Percentiles rank a stretch among this genome's conserved stretches.
Conservation (phyloP, 2,329 filamentous ascomycete species). For the Phyllachora maydis region DNA sequence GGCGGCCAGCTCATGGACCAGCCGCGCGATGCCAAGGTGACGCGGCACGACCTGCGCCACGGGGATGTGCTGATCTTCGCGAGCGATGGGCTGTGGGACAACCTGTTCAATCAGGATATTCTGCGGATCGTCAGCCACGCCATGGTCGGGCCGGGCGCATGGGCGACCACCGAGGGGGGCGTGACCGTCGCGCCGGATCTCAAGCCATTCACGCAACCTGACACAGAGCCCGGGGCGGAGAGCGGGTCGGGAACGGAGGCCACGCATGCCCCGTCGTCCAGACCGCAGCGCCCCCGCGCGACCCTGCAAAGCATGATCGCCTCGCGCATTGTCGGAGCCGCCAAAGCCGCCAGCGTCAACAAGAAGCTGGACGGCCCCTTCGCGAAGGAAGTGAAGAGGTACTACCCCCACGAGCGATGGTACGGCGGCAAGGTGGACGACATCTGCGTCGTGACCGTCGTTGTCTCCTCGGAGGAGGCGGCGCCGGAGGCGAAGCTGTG, state of each 20-base stretch:
- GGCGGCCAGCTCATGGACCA: constrained; percentile 64
- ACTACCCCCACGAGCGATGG: constrained; percentile 73
- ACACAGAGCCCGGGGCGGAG: constrained; percentile 14
- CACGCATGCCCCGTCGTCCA: too few relatives aligned
- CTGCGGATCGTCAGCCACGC: constrained; percentile 56
- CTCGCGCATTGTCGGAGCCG: constrained; percentile 56
- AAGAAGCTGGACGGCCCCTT: constrained; percentile 75
- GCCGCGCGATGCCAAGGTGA: constrained; percentile 66
- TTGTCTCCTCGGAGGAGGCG: constrained; percentile 45
- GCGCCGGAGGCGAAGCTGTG: constrained; percentile 10
- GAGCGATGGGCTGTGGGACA: constrained; percentile 92
- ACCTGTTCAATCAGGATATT: constrained; percentile 78
- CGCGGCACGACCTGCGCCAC: constrained; percentile 57
- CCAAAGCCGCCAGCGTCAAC: constrained; percentile 71
- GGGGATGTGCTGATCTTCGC: constrained; percentile 89
- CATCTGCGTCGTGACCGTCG: constrained; percentile 67
- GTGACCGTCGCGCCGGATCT: constrained; percentile 44
- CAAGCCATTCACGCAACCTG: constrained; percentile 24
- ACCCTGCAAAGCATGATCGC: constrained; percentile 66
- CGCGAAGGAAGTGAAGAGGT: constrained; percentile 78
- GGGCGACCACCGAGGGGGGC: constrained; percentile 42
- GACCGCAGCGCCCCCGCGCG: constrained; percentile 4
- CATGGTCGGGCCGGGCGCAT: constrained; percentile 58
- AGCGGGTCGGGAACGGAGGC: constrained; percentile 6
- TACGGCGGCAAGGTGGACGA: constrained; percentile 90